Base-by-base conservation (phyloP, 352 stramenopile genomes). In the Pythium utonaiense region DNA sequence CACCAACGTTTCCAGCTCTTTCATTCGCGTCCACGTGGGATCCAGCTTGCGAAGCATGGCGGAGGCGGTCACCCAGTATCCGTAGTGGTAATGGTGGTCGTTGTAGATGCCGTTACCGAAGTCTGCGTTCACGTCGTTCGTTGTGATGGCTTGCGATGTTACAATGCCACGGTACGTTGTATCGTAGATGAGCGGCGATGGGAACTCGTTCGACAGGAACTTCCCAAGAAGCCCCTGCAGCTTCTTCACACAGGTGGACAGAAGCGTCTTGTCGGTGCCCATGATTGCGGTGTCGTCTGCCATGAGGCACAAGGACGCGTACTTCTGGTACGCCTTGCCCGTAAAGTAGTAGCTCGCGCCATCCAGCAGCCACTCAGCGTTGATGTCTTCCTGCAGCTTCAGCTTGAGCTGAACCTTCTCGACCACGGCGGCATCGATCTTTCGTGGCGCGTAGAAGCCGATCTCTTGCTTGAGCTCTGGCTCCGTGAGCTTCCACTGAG, bases 81-180 rank as follows among this genome's bases (percentile, higher is more conserved):
- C 83, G 58, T 78, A 93, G 64, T 93, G 83, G 54, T 91, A 93
- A 58, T 93, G 78, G 68, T 93, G 79, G 57, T 93, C 83, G 60
- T 93, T 93, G 71, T 93, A 93, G 16, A 91, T 77, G 13, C 67
- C 73, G 63, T 83, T 93, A 45, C 83, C 83, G 49, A 90, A 93
- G 42, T 93, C 79, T n/a, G 70, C 70, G 51, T 84, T 78, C 28
- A 77, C 44, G 17, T 78, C 63, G 4, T 73, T 73, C 16, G 69
- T 77, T 9, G 64, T 73, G 57, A 93, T 84, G 24, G 74, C 73
- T 12, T 67, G 58, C 6, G 58, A 71, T 9, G 70, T 83, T 7
- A 84, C 57, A 27, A 93, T 61, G 9, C 83, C 83, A 17, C 71
- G 57, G 67, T 93, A 89, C 34, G 74, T 64, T 8, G 77, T 88